A percentile compares a stretch with the other conserved stretches of the same genome.
These are phyloP conservation scores for Kodamaea plutei DNA, from an alignment of 1,139 yeast species.

Conservation along the genomic window DNA sequence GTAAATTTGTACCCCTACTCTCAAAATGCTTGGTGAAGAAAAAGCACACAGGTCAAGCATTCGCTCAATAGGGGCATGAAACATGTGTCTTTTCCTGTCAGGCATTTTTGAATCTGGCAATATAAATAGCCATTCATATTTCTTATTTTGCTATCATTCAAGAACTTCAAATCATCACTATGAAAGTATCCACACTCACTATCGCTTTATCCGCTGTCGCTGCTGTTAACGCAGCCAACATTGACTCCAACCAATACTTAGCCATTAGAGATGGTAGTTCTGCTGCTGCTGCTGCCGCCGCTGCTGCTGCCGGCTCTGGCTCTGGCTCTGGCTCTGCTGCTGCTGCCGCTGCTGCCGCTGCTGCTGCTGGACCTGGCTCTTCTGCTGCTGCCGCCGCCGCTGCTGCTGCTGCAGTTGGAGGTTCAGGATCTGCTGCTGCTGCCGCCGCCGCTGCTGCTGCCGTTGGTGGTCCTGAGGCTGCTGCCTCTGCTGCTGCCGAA, in stretches of 20 bases:
- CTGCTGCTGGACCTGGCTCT: slow-evolving; percentile 12
- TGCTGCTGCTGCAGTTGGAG: slow-evolving; percentile 5
- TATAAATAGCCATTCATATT: not conserved
- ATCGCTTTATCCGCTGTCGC: slow-evolving; percentile 13
- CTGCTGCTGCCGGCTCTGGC: slow-evolving; percentile 5
- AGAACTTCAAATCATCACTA: too few relatives aligned
- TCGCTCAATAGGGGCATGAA: too few relatives aligned
- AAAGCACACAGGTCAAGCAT: too few relatives aligned
- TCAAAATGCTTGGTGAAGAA: too few relatives aligned
- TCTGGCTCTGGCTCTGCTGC: too few relatives aligned
- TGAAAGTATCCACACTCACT: slow-evolving; percentile 15
- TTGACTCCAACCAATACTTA: slow-evolving; percentile 2
- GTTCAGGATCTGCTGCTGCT: slow-evolving; percentile 5
- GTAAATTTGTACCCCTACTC: too few relatives aligned
- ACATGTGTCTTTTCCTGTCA: too few relatives aligned
- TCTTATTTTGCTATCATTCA: slow-evolving; percentile 2
- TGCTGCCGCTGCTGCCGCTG: slow-evolving; percentile 23
- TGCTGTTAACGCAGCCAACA: slow-evolving; percentile 10
- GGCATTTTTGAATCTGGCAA: too few relatives aligned
- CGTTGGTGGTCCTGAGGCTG: slow-evolving; percentile 10
- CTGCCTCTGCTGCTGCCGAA: slow-evolving; percentile 8
- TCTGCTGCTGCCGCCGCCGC: slow-evolving; percentile 4
- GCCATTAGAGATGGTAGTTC: slow-evolving; percentile 9
- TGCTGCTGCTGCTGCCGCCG: slow-evolving; percentile 19
- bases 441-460: slow-evolving; percentile 5